Conservation (phyloP, 805 yeast genomes). For the Pachysolen tannophilus region DNA sequence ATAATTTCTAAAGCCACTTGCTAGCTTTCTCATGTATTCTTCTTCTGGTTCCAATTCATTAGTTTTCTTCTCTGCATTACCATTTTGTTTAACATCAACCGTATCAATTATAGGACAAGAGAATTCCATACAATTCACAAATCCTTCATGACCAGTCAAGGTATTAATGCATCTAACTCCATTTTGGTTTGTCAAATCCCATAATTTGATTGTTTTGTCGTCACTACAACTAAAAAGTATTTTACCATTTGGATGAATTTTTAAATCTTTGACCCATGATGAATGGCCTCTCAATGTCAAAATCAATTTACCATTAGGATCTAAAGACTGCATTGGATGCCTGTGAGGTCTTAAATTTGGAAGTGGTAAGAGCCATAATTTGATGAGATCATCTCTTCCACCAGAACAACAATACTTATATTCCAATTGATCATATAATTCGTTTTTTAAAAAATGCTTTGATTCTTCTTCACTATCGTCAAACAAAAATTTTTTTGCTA, state of each 20-base stretch:
- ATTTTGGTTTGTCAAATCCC: slow-evolving; percentile 51
- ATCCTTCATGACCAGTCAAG: slow-evolving; percentile 64
- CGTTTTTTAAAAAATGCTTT: slow-evolving; percentile 10
- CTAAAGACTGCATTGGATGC: slow-evolving; percentile 47
- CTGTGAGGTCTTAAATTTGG: slow-evolving; percentile 51
- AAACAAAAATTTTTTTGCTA: slow-evolving; percentile 17
- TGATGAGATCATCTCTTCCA: slow-evolving; percentile 69
- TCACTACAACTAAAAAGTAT: slow-evolving; percentile 68
- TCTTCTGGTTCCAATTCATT: too few relatives aligned
- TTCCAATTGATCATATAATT: slow-evolving; percentile 32
- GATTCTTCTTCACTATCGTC: slow-evolving; percentile 15
- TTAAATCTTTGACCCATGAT: slow-evolving; percentile 75
- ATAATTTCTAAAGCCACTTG: slow-evolving; percentile 5
- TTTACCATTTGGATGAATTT: slow-evolving; percentile 70
- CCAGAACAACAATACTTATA: slow-evolving; percentile 71
- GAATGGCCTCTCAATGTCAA: slow-evolving; percentile 64
- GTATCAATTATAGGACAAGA: slow-evolving; percentile 32
- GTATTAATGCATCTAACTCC: slow-evolving; percentile 38
- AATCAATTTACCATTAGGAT: slow-evolving; percentile 54
- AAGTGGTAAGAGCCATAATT: slow-evolving; percentile 71
- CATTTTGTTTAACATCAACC: slow-evolving; percentile 1
- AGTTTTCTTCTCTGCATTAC: too few relatives aligned
- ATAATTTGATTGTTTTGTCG: slow-evolving; percentile 65
- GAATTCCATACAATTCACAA: slow-evolving; percentile 55
- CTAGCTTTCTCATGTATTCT: neutral